Evolutionary conservation across 75 land plant genomes (phyloP), one percentile per base, ranked within the genome.

Genomic region (Cupressus sempervirens): DNA sequence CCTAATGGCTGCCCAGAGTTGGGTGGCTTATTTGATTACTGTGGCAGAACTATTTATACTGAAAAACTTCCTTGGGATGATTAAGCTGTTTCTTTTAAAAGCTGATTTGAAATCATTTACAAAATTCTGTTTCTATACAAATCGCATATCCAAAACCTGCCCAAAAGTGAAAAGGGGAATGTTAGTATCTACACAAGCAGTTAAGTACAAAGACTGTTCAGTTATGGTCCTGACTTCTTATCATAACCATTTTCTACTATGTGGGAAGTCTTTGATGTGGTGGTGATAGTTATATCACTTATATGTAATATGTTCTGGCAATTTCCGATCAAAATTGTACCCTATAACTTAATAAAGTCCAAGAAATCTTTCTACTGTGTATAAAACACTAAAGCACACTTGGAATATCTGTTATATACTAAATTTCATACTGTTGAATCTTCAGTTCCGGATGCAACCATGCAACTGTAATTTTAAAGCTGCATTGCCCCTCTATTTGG

Each of bases 1-100:
- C 99, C 98, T 32, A 86, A 88, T 45, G 98, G 99, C 10, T 98
- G 99, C 85, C 98, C 98, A n/a, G 99, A 98, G 83, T 87, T 98
- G 53, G 79, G 84, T 76, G 94, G 85, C 1, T 84, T 98, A 52
- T 98, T 98, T 86, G 87, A 88, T 43, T 96, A 96, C 32, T 96
- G 99, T 91, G 97, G 95, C n/a, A 72, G 88, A 10, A 85, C 84
- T 80, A 84, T 88, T 35, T 96, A 92, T 84, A 87, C 89, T 43
- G 92, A 93, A 1, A 84, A 35, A 12, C 92, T 96, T 67, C 99
- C 99, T 41, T 98, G 99, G 99, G 83, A 32, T 73, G 36, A 70
- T 65, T 84, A 72, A 72, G 11, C 4, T 32, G 74, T 3, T 72
- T 7, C 12, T 0, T 72, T 72, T 0, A 2, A 70, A 30, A 36